A percentile compares a stretch with the other conserved stretches of the same genome.
Conservation (phyloP, 2,329 filamentous ascomycete genomes). For the Helotiales sp. region DNA sequence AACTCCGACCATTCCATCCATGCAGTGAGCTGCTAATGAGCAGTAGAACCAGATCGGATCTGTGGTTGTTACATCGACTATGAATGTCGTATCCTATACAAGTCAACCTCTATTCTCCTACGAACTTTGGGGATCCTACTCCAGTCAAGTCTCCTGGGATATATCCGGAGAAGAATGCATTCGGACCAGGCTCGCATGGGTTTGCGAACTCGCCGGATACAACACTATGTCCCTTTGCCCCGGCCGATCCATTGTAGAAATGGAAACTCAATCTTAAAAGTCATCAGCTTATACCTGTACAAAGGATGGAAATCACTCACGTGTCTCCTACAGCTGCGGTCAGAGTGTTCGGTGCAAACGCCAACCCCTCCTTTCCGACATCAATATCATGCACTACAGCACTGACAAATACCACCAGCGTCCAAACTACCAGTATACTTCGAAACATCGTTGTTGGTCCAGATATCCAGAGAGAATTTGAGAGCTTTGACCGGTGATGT, state of each 20-base stretch:
- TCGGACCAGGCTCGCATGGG: slow-evolving; percentile 33
- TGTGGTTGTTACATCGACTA: slow-evolving; percentile 36
- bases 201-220: slow-evolving; percentile 35
- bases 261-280: slow-evolving; percentile 23
- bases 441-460: neutral
- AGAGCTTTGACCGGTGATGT: neutral
- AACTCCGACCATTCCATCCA: slow-evolving; percentile 44
- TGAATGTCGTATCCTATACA: slow-evolving; percentile 22
- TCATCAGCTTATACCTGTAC: neutral
- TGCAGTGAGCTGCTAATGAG: slow-evolving; percentile 40
- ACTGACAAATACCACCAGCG: neutral
- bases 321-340: slow-evolving; percentile 4
- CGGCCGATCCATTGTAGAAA: slow-evolving; percentile 51
- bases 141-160: slow-evolving; percentile 16
- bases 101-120: neutral
- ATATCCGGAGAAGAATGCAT: slow-evolving; percentile 24
- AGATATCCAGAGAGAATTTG: neutral
- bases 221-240: slow-evolving; percentile 50
- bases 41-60: slow-evolving; percentile 47
- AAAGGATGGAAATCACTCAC: neutral
- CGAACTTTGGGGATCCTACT: slow-evolving; percentile 3
- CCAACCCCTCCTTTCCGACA: slow-evolving; percentile 7
- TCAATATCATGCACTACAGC: slow-evolving; percentile 5
- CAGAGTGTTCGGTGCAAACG: slow-evolving; percentile 7
- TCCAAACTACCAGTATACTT: neutral